These are phyloP conservation scores for Aspergillus calidoustus DNA, from an alignment of 2,329 filamentous ascomycete genomes.

Conservation along the genomic window DNA sequence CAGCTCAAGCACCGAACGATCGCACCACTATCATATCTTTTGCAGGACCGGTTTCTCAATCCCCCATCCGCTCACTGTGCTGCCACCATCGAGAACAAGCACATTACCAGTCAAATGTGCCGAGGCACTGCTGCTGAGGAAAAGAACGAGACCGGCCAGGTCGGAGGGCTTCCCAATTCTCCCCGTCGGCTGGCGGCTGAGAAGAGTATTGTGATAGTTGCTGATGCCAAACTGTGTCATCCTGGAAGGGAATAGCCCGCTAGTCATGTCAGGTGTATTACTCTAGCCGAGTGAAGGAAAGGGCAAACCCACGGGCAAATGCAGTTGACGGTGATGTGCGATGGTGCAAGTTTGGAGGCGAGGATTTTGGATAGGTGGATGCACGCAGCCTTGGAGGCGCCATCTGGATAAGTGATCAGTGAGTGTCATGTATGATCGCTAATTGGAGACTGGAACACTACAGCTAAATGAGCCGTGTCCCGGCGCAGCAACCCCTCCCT, in stretches of 20 bases:
- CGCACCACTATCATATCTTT: no score
- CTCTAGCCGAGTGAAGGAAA: neutral
- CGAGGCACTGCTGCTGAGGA: constrained; percentile 7
- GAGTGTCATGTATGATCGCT: no score
- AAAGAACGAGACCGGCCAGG: constrained; percentile 5
- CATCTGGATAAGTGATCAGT: neutral
- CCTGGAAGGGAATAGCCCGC: no score
- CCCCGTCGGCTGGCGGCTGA: no score
- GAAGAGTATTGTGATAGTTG: no score
- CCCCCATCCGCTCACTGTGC: constrained; percentile 5
- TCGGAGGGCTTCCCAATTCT: no score
- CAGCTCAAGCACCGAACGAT: no score
- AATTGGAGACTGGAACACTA: no score
- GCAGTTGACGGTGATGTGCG: constrained; percentile 12
- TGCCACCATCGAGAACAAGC: constrained; percentile 10
- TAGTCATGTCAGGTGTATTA: no score
- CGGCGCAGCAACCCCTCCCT: constrained; percentile 7
- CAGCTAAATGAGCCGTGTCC: constrained; percentile 11
- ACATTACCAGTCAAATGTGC: constrained; percentile 8
- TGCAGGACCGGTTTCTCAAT: no score
- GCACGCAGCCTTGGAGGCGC: constrained; percentile 9
- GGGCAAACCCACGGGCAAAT: constrained; percentile 11
- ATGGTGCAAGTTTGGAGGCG: constrained; percentile 6
- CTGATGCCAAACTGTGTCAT: no score
- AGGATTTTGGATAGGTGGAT: constrained; percentile 12